Base-by-base conservation (phyloP, 495 filamentous ascomycete species). In the Hyaloscypha finlandica region DNA sequence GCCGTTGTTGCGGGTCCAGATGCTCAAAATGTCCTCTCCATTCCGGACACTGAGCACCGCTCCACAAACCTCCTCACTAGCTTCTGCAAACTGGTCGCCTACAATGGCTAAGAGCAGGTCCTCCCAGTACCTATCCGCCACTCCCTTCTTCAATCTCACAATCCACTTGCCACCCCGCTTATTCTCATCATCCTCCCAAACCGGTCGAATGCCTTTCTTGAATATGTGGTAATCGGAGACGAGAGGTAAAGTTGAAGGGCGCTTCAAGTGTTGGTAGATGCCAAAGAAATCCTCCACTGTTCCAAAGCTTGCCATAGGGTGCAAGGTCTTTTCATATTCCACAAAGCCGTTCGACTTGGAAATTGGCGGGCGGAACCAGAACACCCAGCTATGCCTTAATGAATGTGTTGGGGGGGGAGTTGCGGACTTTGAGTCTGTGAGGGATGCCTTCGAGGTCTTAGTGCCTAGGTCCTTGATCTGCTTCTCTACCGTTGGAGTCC, bases 151-250 rank as follows among this genome's bases (percentile, higher is more conserved):
- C 70, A 99, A 78, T 71, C 94, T 82, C 74, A 99, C 88, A 60
- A 97, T 92, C 94, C 94, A 99, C 81, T 99, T 99, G 32, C 95
- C 95, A 61, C 95, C 95, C 61, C 88, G 86, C 80, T 92, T 96
- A 79, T 99, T 99, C 71, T 94, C 93, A 60, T 97, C 92, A 73
- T 99, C 95, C 79, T 99, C 95, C 95, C 95, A 99, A 74, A 98
- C 95, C 45, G 95, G 95, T 66, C 95, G 88, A 33, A 98, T 93
- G 57, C 93, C 96, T 74, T 96, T 93, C 82, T 95, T 96, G 81
- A 99, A 99, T 61, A 99, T 89, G 76, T 98, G 96, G 75, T 97
- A 99, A 75, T 99, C 95, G 16, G 93, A 97, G 33, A 98, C 95
- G 25, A 93, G 89, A 11, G 95, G 95, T 58, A 99, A 82, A 16